Percentiles rank a stretch among this genome's conserved stretches.
Evolutionary conservation across 2,329 filamentous ascomycete genomes (phyloP).

Genomic region (Macrophomina tecta): DNA sequence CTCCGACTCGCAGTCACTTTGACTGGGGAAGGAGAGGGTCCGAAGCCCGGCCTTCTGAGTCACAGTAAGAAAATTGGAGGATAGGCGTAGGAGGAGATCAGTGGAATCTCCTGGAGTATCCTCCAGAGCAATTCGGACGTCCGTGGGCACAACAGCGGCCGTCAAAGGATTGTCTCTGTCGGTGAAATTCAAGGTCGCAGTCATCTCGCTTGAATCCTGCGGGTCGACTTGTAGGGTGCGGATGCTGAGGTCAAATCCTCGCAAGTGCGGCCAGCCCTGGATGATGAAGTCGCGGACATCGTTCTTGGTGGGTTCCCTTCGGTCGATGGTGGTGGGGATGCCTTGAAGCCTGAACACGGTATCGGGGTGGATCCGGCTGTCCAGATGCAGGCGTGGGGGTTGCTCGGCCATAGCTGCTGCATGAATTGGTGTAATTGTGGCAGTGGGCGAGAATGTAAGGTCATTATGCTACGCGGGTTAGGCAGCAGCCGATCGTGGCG

Average conservation of each 20-base stretch:
- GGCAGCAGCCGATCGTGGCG: background rate
- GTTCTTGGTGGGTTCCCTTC: background rate
- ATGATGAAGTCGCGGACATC: background rate
- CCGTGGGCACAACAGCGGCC: background rate
- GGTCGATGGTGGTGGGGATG: background rate
- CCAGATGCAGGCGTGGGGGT: background rate
- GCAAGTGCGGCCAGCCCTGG: background rate
- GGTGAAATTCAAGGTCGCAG: background rate
- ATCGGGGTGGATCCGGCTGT: background rate
- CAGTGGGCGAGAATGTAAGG: too few species aligned
- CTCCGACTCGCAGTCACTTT: background rate
- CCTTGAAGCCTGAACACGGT: background rate
- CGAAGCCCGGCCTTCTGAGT: background rate
- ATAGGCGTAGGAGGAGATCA: background rate
- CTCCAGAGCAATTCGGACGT: too few species aligned
- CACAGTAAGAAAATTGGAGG: background rate
- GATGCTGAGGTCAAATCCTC: background rate
- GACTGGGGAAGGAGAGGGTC: background rate
- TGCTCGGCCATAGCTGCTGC: background rate
- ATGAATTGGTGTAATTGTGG: too few species aligned
- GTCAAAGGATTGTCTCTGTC: background rate
- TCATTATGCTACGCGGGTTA: background rate
- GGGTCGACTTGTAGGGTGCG: background rate
- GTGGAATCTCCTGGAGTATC: background rate
- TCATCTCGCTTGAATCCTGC: background rate